These are phyloP conservation scores for Seminavis robusta DNA, from an alignment of 108 stramenopile genomes.

Conservation along the genomic window DNA sequence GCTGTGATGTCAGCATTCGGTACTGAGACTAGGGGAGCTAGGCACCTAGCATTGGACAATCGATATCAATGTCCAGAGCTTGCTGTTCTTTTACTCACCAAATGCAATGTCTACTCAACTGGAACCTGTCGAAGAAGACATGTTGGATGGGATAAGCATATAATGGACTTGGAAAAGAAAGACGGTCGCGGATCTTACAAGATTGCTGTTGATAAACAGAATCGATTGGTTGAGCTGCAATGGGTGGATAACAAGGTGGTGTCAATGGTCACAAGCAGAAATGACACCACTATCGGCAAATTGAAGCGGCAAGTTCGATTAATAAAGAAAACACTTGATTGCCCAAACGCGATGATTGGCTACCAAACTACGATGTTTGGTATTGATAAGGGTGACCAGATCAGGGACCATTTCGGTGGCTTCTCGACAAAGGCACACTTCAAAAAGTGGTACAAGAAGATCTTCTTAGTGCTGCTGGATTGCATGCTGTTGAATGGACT, in stretches of 20 bases:
- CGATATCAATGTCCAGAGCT: neutral
- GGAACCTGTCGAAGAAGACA: neutral
- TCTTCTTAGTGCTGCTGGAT: slow-evolving; percentile 1
- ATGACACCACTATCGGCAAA: too few species aligned
- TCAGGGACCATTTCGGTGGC: slow-evolving; percentile 1
- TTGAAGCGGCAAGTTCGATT: too few species aligned
- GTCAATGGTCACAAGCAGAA: neutral
- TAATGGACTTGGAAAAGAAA: neutral
- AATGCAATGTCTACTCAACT: neutral
- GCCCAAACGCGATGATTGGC: too few species aligned
- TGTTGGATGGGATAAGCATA: neutral
- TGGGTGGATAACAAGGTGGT: slow-evolving; percentile 20
- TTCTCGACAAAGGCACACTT: slow-evolving; percentile 13
- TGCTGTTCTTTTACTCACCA: neutral
- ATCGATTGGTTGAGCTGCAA: neutral
- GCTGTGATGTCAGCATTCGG: neutral
- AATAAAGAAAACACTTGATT: too few species aligned
- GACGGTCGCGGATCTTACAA: neutral
- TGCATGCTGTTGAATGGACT: slow-evolving; percentile 14
- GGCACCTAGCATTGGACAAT: neutral
- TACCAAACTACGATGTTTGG: too few species aligned
- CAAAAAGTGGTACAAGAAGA: slow-evolving; percentile 28
- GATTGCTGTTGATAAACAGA: neutral
- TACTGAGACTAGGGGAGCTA: too few species aligned
- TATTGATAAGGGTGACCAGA: slow-evolving; percentile 12